Evolutionary conservation across 108 stramenopile genomes (phyloP).

Genomic region (Skeletonema potamos): DNA sequence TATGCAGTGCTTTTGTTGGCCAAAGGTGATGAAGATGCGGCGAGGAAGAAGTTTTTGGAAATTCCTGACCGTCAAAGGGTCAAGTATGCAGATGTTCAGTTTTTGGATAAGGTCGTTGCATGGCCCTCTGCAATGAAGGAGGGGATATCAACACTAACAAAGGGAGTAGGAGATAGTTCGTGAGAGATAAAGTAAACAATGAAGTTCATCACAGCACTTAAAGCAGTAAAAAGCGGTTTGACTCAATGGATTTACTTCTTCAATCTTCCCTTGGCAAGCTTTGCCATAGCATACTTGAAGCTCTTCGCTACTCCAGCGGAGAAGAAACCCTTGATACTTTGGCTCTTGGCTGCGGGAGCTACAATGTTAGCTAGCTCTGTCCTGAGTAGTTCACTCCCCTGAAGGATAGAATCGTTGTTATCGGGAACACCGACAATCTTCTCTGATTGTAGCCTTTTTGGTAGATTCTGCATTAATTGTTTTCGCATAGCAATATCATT

Average conservation of each 20-base stretch:
- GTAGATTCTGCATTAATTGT: constrained; percentile 27
- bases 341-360: constrained; percentile 68
- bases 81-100: constrained; percentile 60
- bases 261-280: constrained; percentile 71
- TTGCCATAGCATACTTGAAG: constrained; percentile 69
- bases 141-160: constrained; percentile 33
- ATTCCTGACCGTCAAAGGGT: constrained; percentile 76
- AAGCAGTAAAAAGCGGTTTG: neutral
- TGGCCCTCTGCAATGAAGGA: constrained; percentile 80
- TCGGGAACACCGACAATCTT: constrained; percentile 26
- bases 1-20: constrained; percentile 66
- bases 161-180: constrained; percentile 40
- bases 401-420: constrained; percentile 3
- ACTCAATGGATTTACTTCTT: constrained; percentile 1
- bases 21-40: constrained; percentile 68
- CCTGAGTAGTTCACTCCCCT: constrained; percentile 14
- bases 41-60: constrained; percentile 76
- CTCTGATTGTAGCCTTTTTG: constrained; percentile 32
- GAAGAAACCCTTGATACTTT: constrained; percentile 78
- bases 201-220: constrained; percentile 1
- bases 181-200: neutral
- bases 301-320: constrained; percentile 73
- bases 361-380: constrained; percentile 56
- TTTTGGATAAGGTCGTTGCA: constrained; percentile 56
- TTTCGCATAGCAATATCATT: constrained; percentile 19